Conservation (phyloP, 176 grass and related monocot genomes). For the Hsuehochloa calcarea region DNA sequence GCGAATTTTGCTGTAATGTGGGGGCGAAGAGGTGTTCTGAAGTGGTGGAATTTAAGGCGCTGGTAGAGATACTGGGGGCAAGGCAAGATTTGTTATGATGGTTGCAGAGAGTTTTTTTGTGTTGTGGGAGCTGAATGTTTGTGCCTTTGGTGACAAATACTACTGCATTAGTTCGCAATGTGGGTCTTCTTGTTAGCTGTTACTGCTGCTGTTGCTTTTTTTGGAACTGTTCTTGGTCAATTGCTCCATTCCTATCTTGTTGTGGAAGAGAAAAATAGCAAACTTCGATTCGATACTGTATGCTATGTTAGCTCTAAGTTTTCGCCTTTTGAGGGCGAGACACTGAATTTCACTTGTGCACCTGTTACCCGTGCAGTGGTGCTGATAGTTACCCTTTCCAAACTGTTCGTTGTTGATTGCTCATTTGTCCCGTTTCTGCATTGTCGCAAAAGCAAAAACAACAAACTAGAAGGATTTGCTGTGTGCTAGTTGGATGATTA, state of each 20-base stretch:
- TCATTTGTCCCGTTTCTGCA: background rate
- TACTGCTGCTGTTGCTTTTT: background rate
- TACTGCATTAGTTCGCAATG: background rate
- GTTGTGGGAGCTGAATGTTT: background rate
- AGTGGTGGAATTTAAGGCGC: background rate
- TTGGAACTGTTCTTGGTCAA: background rate
- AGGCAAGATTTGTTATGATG: background rate
- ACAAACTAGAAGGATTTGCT: background rate
- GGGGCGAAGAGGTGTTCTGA: background rate
- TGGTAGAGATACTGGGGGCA: background rate
- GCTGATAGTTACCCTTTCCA: background rate
- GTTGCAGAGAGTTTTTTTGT: background rate
- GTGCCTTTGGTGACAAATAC: background rate
- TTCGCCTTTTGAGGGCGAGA: background rate
- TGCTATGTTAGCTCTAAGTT: background rate
- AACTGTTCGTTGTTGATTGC: background rate
- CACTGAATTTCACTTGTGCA: background rate
- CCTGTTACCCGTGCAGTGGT: background rate
- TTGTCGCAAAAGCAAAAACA: background rate
- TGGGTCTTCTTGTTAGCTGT: background rate
- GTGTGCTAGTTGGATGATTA: background rate
- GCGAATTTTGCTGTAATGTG: background rate
- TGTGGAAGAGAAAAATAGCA: background rate
- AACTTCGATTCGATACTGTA: background rate
- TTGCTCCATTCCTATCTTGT: background rate